Conservation (phyloP, 164 flowering plant species). For the Liquidambar formosana region DNA sequence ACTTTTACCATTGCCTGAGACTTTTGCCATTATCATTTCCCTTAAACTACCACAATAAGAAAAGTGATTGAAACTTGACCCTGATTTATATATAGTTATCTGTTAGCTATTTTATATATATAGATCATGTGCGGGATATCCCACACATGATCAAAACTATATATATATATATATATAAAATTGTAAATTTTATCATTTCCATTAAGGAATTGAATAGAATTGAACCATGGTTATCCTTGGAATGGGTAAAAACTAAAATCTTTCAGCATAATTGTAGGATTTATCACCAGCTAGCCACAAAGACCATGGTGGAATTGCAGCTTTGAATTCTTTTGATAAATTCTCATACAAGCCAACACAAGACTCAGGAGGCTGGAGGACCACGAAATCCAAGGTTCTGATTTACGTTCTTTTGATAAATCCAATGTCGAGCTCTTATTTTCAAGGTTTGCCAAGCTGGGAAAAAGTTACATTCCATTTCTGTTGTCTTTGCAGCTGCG, state of each 20-base stretch:
- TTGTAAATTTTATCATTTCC: neutral
- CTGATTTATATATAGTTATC: neutral
- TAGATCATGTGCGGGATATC: no score
- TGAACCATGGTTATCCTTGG: neutral
- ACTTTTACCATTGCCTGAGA: no score
- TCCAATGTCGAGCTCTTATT: no score
- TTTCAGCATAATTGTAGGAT: constrained; percentile 27
- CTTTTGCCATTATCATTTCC: no score
- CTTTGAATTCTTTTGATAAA: constrained; percentile 34
- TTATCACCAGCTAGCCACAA: constrained; percentile 17
- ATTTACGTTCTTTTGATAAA: constrained; percentile 3
- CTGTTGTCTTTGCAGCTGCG: constrained; percentile 49
- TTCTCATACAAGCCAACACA: constrained; percentile 38
- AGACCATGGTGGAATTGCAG: constrained; percentile 17
- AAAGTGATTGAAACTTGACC: no score
- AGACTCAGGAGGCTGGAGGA: constrained; percentile 58
- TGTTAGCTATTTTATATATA: neutral
- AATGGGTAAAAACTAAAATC: neutral
- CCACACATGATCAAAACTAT: no score
- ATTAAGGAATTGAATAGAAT: neutral
- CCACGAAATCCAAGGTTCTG: constrained; percentile 67
- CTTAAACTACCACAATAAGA: no score
- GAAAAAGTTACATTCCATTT: neutral
- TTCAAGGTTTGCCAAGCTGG: neutral
- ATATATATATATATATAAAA: neutral